Percentiles rank a stretch among this genome's conserved stretches.
phyloP scores from a whole-genome alignment of 1,284 basidiomycete genomes.

The Mrakiaceae sp. region DNA sequence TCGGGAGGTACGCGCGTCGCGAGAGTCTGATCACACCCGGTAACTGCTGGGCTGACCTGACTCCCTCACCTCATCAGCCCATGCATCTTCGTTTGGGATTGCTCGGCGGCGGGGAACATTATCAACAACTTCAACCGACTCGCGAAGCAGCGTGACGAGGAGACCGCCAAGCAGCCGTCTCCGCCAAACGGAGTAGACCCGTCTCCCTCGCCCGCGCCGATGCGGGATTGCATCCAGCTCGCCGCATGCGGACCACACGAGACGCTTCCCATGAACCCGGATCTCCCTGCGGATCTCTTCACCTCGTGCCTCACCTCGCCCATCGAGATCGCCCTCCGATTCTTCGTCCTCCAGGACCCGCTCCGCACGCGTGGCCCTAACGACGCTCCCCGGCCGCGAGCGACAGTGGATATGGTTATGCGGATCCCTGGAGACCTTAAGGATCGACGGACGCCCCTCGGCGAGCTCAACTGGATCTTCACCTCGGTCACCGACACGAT shows the following conservation, averaged over 20 bases:
- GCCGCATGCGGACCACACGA: conserved; percentile 90
- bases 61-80: conserved; percentile 44
- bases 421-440: conserved; percentile 93
- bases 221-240: conserved; percentile 85
- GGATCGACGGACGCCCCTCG: conserved; percentile 86
- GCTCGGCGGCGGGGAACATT: conserved; percentile 88
- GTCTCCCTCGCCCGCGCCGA: conserved; percentile 40
- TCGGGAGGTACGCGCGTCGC: conserved; percentile 43
- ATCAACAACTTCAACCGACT: conserved; percentile 83
- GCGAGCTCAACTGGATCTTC: conserved; percentile 99
- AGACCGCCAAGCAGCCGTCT: conserved; percentile 32
- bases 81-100: conserved; percentile 98
- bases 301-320: conserved; percentile 96
- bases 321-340: conserved; percentile 92
- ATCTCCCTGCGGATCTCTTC: conserved; percentile 93
- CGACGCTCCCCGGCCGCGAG: conserved; percentile 30
- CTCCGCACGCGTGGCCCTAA: conserved; percentile 28
- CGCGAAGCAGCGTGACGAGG: conserved; percentile 73
- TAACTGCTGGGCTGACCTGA: conserved; percentile 20
- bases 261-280: conserved; percentile 85
- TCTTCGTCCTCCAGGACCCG: conserved; percentile 84
- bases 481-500: conserved; percentile 98
- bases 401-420: conserved; percentile 84
- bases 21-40: conserved; percentile 16
- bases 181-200: conserved; percentile 37